Percentiles rank a stretch among this genome's conserved stretches.
Conservation (phyloP, 1,284 basidiomycete genomes). For the Sporisorium scitamineum region DNA sequence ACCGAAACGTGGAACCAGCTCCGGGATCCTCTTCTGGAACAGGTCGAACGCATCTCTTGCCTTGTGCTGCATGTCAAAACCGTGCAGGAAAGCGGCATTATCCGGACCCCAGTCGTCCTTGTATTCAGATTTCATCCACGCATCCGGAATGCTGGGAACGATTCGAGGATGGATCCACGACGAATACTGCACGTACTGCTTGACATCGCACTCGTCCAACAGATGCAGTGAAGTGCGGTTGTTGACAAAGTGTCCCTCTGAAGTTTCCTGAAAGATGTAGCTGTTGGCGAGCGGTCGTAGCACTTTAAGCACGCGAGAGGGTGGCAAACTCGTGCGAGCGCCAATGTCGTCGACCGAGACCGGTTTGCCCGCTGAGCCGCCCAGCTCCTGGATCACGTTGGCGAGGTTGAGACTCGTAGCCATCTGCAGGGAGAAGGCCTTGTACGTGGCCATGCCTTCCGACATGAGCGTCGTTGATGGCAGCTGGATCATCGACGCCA, state of each 20-base stretch:
- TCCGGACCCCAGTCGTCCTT: constrained; percentile 13
- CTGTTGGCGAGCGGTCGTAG: constrained; percentile 33
- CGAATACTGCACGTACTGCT: constrained; percentile 26
- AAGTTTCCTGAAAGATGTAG: constrained; percentile 31
- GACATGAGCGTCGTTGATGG: constrained; percentile 20
- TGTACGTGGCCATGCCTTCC: constrained; percentile 25
- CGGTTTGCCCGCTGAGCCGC: constrained; percentile 6
- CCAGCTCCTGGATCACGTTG: constrained; percentile 28
- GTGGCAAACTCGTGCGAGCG: constrained; percentile 9
- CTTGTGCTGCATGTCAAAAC: constrained; percentile 16
- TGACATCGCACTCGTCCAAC: constrained; percentile 21
- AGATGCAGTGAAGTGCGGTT: constrained; percentile 32
- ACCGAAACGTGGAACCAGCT: constrained; percentile 9
- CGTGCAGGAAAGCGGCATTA: constrained; percentile 22
- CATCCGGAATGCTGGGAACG: constrained; percentile 15
- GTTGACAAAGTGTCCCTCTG: constrained; percentile 31
- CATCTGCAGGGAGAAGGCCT: constrained; percentile 27
- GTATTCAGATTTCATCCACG: constrained; percentile 13
- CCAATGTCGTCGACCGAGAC: constrained; percentile 24
- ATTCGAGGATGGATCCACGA: constrained; percentile 15
- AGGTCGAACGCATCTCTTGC: constrained; percentile 7
- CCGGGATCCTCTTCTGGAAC: constrained; percentile 12
- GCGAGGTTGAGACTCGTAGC: constrained; percentile 29
- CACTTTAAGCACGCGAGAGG: constrained; percentile 21
- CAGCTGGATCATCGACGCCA: constrained; percentile 27